These are phyloP conservation scores for Akebia trifoliata DNA, from an alignment of 164 flowering plant species.

Conservation along the genomic window DNA sequence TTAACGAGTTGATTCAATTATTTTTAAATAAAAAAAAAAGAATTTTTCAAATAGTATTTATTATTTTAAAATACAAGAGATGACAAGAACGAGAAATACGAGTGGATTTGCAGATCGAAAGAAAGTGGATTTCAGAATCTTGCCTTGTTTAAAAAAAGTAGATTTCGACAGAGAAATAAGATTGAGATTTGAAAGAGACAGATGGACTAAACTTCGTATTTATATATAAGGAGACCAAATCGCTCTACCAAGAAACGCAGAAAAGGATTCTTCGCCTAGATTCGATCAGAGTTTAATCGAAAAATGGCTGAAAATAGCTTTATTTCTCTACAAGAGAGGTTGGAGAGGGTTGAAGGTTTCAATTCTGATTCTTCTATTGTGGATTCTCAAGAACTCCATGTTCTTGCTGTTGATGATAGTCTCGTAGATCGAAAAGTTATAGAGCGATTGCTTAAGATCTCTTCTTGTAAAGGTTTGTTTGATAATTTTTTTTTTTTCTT, in stretches of 20 bases:
- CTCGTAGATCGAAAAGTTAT: constrained; percentile 84
- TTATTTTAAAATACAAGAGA: too few species aligned
- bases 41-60: too few species aligned
- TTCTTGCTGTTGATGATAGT: constrained; percentile 93
- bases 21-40: too few species aligned
- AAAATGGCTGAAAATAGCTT: too few species aligned
- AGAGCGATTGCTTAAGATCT: constrained; percentile 70
- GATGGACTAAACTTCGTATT: not conserved
- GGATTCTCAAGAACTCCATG: constrained; percentile 53
- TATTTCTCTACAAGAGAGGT: too few species aligned
- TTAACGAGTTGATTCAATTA: too few species aligned
- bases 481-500: not conserved
- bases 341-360: too few species aligned
- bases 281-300: too few species aligned
- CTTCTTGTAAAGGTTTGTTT: constrained; percentile 69
- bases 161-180: too few species aligned
- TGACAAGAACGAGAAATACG: not conserved
- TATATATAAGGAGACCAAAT: too few species aligned
- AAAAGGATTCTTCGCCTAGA: too few species aligned
- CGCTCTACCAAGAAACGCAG: too few species aligned
- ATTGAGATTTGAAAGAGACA: constrained; percentile 6
- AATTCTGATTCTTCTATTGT: constrained; percentile 9
- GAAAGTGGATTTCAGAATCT: constrained; percentile 12
- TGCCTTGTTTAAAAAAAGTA: not conserved
- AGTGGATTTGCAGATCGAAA: constrained; percentile 11